Conservation (phyloP, 208 protist genomes). For the Endotrypanum monterogeii region DNA sequence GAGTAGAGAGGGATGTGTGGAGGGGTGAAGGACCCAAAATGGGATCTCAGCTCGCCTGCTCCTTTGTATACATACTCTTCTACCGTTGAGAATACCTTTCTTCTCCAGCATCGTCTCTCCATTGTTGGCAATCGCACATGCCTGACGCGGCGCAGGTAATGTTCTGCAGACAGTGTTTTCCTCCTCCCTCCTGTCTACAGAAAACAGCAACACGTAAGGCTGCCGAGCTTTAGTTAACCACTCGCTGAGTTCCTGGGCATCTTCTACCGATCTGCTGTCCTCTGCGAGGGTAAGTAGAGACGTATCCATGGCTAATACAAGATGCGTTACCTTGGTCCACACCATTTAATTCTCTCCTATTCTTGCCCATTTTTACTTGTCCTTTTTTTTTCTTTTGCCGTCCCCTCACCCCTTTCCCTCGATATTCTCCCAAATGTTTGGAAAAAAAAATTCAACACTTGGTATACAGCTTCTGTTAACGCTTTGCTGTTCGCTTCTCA, state of each 20-base stretch:
- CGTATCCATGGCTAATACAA: background rate
- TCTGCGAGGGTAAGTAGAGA: background rate
- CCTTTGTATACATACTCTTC: background rate
- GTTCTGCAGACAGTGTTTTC: background rate
- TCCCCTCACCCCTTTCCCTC: background rate
- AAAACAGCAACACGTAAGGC: background rate
- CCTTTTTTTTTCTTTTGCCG: background rate
- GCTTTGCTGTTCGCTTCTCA: background rate
- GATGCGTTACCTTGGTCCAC: background rate
- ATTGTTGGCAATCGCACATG: background rate
- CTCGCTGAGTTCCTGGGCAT: background rate
- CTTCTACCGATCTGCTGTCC: background rate
- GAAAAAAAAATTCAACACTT: background rate
- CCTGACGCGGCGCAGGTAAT: background rate
- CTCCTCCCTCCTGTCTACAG: background rate
- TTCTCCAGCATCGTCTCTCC: background rate
- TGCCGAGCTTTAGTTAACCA: background rate
- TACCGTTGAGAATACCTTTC: background rate
- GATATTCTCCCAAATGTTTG: slow-evolving; percentile 1
- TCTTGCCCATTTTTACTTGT: background rate
- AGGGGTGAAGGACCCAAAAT: background rate
- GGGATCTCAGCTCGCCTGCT: background rate
- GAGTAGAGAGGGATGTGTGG: background rate
- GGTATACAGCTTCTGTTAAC: background rate
- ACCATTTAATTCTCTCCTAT: background rate